Evolutionary conservation across 1,139 yeast species (phyloP).

Genomic region (Kodamaea anthophila): DNA sequence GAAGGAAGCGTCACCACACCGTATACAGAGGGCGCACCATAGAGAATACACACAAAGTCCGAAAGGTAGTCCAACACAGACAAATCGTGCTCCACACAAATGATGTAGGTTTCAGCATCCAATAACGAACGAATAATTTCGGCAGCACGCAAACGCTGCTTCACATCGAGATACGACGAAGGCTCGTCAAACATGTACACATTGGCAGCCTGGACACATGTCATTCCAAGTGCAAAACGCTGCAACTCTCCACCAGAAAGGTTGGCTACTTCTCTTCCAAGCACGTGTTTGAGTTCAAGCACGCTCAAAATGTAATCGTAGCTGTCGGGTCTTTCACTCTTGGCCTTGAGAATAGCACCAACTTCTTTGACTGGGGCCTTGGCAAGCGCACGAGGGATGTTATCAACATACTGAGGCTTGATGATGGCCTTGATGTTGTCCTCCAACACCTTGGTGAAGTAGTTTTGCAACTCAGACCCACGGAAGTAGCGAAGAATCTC

Average conservation of each 20-base stretch:
- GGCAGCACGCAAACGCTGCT: conserved; percentile 97
- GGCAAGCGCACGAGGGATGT: conserved; percentile 86
- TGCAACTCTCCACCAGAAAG: conserved; percentile 98
- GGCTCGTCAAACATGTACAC: conserved; percentile 99
- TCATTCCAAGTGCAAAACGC: conserved; percentile 96
- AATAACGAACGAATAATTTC: conserved; percentile 82
- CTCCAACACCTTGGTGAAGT: conserved; percentile 87
- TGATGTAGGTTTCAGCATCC: conserved; percentile 71
- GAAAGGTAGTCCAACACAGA: conserved; percentile 94
- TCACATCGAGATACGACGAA: conserved; percentile 94
- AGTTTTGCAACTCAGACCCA: conserved; percentile 96
- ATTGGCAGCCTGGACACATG: conserved; percentile 90
- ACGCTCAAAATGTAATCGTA: conserved; percentile 58
- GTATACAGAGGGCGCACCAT: conserved; percentile 96
- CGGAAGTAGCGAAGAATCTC: conserved; percentile 86
- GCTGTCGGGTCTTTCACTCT: conserved; percentile 59
- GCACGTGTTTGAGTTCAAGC: conserved; percentile 66
- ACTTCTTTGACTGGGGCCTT: conserved; percentile 87
- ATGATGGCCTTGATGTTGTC: conserved; percentile 91
- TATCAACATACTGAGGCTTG: conserved; percentile 97
- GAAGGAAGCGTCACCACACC: conserved; percentile 97
- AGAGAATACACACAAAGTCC: conserved; percentile 90
- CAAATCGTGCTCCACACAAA: conserved; percentile 97
- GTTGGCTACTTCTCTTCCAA: conserved; percentile 80
- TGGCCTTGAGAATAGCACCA: conserved; percentile 71